Evolutionary conservation across 768 basidiomycete genomes (phyloP), one percentile per base, ranked within the genome.

Genomic region (Cyclocybe cylindracea): DNA sequence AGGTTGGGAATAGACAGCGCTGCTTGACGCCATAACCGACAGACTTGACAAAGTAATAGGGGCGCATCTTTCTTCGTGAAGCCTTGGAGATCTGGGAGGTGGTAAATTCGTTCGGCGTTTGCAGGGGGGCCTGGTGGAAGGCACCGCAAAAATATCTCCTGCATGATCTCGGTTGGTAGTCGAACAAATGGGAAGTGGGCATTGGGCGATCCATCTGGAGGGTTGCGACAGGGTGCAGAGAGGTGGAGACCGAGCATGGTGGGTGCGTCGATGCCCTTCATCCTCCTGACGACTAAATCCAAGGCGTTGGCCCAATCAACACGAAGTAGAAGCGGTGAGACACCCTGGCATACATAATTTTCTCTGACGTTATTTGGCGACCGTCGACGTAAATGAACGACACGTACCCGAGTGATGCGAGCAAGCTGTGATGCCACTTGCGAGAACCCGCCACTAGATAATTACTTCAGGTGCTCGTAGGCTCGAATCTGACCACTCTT

Each of bases 1-100:
- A 80, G 59, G 31, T 63, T 51, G 5, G 77, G 70, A 4, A 66
- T 68, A 35, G 63, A 66, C 29, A 73, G 46, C 31, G 74, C 73
- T 39, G 75, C 57, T 16, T 64, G 56, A 50, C 77, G 65, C 79
- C 79, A 80, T 48, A 66, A 55, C 37, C 55, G 66, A 48, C 75
- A 79, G 33, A 80, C 70, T 37, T 69, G 70, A 40, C 76, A 73
- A 34, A 73, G 53, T 29, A 75, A 53, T 10, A 78, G 53, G 7
- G 73, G 71, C 6, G 68, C 66, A 4, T 56, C 60, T 16, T 47
- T 37, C 6, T 59, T 46, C 36, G 53, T 53, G 50, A 57, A 55
- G 29, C 56, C 59, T 37, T 42, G 48, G 32, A 51, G 38, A 36
- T 55, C 49, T 11, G 51, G 46, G 33, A 44, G 44, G 11, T 49